Base-by-base conservation (phyloP, 2,329 filamentous ascomycete genomes). In the Botryotinia calthae region DNA sequence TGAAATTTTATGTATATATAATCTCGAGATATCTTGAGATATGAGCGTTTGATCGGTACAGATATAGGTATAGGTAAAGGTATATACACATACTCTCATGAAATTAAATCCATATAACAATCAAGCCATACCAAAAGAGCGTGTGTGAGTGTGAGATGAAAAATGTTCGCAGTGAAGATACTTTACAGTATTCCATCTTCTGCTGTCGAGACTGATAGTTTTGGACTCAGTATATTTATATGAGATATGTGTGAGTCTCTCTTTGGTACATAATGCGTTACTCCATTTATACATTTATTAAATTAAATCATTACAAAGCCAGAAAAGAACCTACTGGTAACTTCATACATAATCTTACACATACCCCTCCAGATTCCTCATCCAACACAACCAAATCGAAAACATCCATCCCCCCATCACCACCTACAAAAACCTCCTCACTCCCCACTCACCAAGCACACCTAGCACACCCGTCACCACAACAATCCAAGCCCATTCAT, bases 401-500 rank as follows among this genome's bases (percentile, higher is more conserved):
- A 22, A 14, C 16, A 8, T 22, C 25, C 18, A 40, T 18, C 5
- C 12, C 14, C 7, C 16, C 63, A 46, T 54, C 22, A 34, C 14
- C 66, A 22, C 51, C 34, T 34, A 61, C 7, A 72, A 51, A 22
- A 42, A 40, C 25, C 31, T 44, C n/a, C 54, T 42, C 6, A 68
- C 9, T 5, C 62, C 54, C 48, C 42, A 68, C 40, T 75, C 74
- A 14, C 72, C 28, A 34, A 66, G 2, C 16, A 70, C 65, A 40
- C 74, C 72, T 34, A 16, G 66, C 12, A 61, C 31, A 4, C 72
- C 74, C 37, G 58, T 37, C 28, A 20, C 70, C 14, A 69, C 22
- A 28, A 75, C 61, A 65, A 58, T 51, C 72, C 72, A 74, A 31
- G 56, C 16, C 74, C 74, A 75, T 37, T 18, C 44, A 25, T 75